Base-by-base conservation (phyloP, 345 rosid species). In the Ceriops zippeliana region DNA sequence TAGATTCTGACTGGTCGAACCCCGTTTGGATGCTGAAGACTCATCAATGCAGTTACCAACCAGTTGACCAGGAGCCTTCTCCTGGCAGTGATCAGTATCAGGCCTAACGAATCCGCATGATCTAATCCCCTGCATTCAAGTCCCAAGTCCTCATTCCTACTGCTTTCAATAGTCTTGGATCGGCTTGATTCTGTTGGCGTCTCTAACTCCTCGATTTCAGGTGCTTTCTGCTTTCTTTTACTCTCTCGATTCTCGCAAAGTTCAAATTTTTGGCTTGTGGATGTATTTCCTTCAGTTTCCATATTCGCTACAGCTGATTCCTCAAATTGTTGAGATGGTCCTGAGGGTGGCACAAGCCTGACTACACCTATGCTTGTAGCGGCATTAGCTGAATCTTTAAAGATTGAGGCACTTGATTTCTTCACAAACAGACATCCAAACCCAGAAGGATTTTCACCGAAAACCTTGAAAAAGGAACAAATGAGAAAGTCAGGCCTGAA, bases 401-500 rank as follows among this genome's bases (percentile, higher is more conserved):
- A 71, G 73, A 86, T 60, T 0, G 84, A 68, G 66, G 79, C 74
- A 52, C 70, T 79, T 17, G 89, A 80, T 79, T 85, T 88, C 83
- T 83, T 89, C 35, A 93, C 75, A 53, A 93, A 86, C 70, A 93
- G 73, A 81, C 98, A 93, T 34, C 89, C 83, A 34, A 93, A 87
- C 20, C 96, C 96, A 0, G 87, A 83, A 13, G 90, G 89, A 58
- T 86, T 81, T 6, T 88, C 91, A 1, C 95, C 97, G 65, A 88
- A 88, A 34, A 89, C 79, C 78, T 88, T 87, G 83, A 75, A 86
- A 72, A 91, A 91, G 3, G 91, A 84, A 80, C 88, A 93, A 16
- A 91, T 73, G 8, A 93, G 76, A 62, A 93, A 89, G 66, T 91
- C 97, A 7, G 97, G 98, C 69, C 80, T 79, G 74, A 91, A 89